phyloP scores from a whole-genome alignment of 305 asterid species.

The Petunia hybrid region DNA sequence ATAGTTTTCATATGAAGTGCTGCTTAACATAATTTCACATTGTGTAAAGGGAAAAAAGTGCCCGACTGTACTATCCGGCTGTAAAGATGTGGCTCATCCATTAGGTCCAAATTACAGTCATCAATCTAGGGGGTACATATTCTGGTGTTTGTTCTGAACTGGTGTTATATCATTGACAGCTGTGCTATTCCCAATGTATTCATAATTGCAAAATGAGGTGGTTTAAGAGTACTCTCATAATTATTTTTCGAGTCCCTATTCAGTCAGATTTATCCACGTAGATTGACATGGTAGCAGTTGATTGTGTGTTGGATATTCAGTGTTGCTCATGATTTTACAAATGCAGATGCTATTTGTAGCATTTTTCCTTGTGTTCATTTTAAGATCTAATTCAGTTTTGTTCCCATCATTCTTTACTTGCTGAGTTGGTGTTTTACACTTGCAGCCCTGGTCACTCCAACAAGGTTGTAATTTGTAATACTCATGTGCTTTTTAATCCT shows the following conservation, averaged over 20 bases:
- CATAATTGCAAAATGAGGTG: background rate
- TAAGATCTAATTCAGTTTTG: background rate
- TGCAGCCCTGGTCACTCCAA: slow-evolving; percentile 63
- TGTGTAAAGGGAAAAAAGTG: background rate
- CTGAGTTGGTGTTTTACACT: slow-evolving; percentile 15
- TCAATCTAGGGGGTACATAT: background rate
- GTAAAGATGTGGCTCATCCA: background rate
- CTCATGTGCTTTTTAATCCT: slow-evolving; percentile 99
- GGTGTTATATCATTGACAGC: background rate
- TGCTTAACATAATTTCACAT: background rate
- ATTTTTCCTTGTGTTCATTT: background rate
- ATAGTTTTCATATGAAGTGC: background rate
- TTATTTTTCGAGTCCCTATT: background rate
- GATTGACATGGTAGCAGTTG: background rate
- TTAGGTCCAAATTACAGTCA: background rate
- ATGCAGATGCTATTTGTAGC: background rate
- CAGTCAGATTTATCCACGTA: background rate
- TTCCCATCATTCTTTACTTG: background rate
- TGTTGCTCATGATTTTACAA: slow-evolving; percentile 1
- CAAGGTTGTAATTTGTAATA: slow-evolving; percentile 87
- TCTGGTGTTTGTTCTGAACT: background rate
- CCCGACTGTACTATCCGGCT: background rate
- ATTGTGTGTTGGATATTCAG: background rate
- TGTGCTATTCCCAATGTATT: background rate
- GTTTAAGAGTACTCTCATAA: background rate